Base-by-base conservation (phyloP, 768 basidiomycete species). In the Phaffia tasmanica region DNA sequence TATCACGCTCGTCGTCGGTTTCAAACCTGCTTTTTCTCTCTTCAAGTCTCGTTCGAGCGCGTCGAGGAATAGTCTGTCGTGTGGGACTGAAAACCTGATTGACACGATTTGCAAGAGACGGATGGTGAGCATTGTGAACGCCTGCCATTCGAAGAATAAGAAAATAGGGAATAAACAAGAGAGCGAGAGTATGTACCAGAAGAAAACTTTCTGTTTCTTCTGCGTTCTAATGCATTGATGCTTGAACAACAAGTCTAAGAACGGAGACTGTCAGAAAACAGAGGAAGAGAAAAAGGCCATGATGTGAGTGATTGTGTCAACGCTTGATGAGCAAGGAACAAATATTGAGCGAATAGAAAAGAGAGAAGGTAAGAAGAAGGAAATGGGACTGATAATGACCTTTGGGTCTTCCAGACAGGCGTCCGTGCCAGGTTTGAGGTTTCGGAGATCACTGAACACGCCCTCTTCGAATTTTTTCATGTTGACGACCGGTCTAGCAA, bases 161-260 rank as follows among this genome's bases (percentile, higher is more conserved):
- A 15, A 51, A 63, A 18, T 35, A 49, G 25, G 59, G 55, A 51
- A 30, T 48, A 49, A 55, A 55, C 9, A 3, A 6, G 48, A 29
- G 57, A 62, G 21, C 51, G 60, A 57, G 49, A 25, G 0, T 29
- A 79, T 85, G 63, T 71, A 89, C 92, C 93, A 97, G 76, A 89
- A 95, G 74, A 95, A 97, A n/a, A 97, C 93, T 76, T 97, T 92
- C 79, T 94, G 93, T 79, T 95, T 97, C 82, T 95, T 97, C 76
- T 97, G 93, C 1, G 93, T 97, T 49, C 93, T 84, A 71, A 97
- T 95, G 75, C 92, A 94, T 74, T 93, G 90, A 72, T 88, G 92
- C 76, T 93, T 92, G 83, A 95, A 95, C 14, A 97, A 79, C 30
- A 93, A 81, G 72, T 97, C 93, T 21, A 97, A 81, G 78, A 97